Evolutionary conservation across 345 rosid species (phyloP).

Genomic region (Camelina laxa): DNA sequence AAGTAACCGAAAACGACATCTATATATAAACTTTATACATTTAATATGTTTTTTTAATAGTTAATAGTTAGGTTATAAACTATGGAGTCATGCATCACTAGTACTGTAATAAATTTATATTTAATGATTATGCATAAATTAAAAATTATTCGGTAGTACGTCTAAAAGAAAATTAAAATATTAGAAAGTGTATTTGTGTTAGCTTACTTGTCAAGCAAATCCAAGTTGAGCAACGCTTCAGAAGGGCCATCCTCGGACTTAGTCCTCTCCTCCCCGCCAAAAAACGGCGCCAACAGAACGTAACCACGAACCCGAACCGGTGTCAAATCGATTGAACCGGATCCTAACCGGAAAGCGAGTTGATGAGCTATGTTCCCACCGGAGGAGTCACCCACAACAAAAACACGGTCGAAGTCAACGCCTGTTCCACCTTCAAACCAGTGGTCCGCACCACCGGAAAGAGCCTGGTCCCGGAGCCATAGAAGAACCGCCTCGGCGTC

Average conservation of each 20-base stretch:
- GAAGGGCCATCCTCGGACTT: slow-evolving; percentile 75
- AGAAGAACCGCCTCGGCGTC: slow-evolving; percentile 53
- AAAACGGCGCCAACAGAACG: slow-evolving; percentile 80
- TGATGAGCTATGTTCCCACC: slow-evolving; percentile 94
- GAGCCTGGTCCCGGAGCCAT: slow-evolving; percentile 61
- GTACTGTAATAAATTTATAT: slow-evolving; percentile 13
- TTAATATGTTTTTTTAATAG: background rate
- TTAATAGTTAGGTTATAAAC: slow-evolving; percentile 20
- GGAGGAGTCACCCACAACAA: slow-evolving; percentile 80
- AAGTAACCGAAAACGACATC: slow-evolving; percentile 39
- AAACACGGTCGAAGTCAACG: slow-evolving; percentile 67
- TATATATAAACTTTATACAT: background rate
- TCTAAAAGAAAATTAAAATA: slow-evolving; percentile 14
- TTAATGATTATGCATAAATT: background rate
- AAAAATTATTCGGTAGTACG: background rate
- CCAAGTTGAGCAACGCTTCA: slow-evolving; percentile 64
- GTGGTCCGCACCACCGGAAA: slow-evolving; percentile 43
- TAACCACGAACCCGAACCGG: slow-evolving; percentile 81
- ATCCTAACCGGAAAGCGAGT: slow-evolving; percentile 61
- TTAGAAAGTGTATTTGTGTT: slow-evolving; percentile 15
- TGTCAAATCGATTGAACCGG: slow-evolving; percentile 46
- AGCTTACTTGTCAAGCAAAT: slow-evolving; percentile 75
- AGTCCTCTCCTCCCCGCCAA: slow-evolving; percentile 79
- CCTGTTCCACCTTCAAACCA: slow-evolving; percentile 47
- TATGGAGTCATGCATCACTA: slow-evolving; percentile 36